These are phyloP conservation scores for Ustilago loliicola DNA, from an alignment of 1,284 basidiomycete genomes.

Conservation along the genomic window DNA sequence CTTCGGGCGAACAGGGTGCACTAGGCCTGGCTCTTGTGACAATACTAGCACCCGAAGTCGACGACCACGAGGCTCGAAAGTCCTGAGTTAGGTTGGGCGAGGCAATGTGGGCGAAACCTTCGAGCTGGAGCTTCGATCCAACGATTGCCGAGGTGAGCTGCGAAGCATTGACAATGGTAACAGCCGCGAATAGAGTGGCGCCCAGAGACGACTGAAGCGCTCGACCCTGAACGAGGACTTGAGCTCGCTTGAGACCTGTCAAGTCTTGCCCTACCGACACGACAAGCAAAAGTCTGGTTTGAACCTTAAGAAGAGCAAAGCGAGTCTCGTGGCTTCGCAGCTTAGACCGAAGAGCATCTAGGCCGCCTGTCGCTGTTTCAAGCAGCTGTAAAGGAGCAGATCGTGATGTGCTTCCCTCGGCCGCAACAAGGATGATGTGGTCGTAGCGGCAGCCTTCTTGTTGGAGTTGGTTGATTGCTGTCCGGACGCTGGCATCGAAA, in stretches of 20 bases:
- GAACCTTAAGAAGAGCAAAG: slow-evolving; percentile 25
- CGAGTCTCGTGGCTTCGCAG: slow-evolving; percentile 14
- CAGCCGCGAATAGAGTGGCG: slow-evolving; percentile 12
- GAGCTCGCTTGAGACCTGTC: slow-evolving; percentile 23
- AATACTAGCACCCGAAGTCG: slow-evolving; percentile 1
- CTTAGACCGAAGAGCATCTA: slow-evolving; percentile 25
- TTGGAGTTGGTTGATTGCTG: slow-evolving; percentile 19
- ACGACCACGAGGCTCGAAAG: slow-evolving; percentile 26
- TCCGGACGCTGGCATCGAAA: slow-evolving; percentile 21
- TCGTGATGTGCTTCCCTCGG: slow-evolving; percentile 11
- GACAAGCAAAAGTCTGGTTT: slow-evolving; percentile 25
- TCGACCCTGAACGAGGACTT: slow-evolving; percentile 19
- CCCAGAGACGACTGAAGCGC: slow-evolving; percentile 23
- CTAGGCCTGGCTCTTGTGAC: slow-evolving; percentile 15
- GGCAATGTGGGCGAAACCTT: slow-evolving; percentile 18
- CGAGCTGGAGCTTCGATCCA: slow-evolving; percentile 27
- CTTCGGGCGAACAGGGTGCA: slow-evolving; percentile 23
- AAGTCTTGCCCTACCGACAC: slow-evolving; percentile 25
- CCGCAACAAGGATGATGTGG: slow-evolving; percentile 22
- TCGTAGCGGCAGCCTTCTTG: slow-evolving; percentile 19
- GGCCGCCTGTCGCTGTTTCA: slow-evolving; percentile 25
- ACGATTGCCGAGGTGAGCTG: slow-evolving; percentile 29
- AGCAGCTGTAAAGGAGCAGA: slow-evolving; percentile 17
- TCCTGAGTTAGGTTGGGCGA: slow-evolving; percentile 17
- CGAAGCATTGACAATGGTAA: slow-evolving; percentile 15